phyloP scores from a whole-genome alignment of 768 basidiomycete genomes.

The Suillus subalutaceus region DNA sequence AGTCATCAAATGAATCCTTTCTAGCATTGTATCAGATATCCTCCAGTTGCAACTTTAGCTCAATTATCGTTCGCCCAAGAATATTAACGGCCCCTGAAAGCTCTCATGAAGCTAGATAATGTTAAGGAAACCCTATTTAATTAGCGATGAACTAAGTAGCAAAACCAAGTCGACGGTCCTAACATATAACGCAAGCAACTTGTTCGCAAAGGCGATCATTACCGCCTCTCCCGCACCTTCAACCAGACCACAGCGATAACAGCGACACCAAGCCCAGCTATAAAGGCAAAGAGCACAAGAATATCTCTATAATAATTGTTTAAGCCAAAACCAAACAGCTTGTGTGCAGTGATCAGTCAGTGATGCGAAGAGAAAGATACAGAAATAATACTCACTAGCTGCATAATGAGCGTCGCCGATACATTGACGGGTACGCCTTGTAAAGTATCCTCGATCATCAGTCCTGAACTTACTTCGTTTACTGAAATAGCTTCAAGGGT shows the following conservation, averaged over 20 bases:
- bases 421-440: slow-evolving; percentile 82
- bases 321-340: slow-evolving; percentile 86
- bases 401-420: slow-evolving; percentile 85
- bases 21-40: neutral
- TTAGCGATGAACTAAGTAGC: neutral
- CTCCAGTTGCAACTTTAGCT: neutral
- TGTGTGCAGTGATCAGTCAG: neutral
- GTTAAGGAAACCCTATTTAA: neutral
- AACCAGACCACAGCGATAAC: slow-evolving; percentile 82
- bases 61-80: neutral
- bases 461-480: slow-evolving; percentile 89
- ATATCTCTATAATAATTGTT: slow-evolving; percentile 91
- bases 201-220: slow-evolving; percentile 8
- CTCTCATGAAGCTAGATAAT: neutral
- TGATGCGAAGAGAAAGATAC: neutral
- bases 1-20: neutral
- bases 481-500: slow-evolving; percentile 84
- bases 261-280: slow-evolving; percentile 72
- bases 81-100: neutral
- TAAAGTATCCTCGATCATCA: slow-evolving; percentile 79
- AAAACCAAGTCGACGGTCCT: neutral
- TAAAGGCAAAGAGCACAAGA: slow-evolving; percentile 83
- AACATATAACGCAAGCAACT: neutral
- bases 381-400: slow-evolving; percentile 54
- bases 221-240: slow-evolving; percentile 77